These are phyloP conservation scores for Nicotiana tomentosiformis DNA, from an alignment of 257 asterid species.

Conservation along the genomic window DNA sequence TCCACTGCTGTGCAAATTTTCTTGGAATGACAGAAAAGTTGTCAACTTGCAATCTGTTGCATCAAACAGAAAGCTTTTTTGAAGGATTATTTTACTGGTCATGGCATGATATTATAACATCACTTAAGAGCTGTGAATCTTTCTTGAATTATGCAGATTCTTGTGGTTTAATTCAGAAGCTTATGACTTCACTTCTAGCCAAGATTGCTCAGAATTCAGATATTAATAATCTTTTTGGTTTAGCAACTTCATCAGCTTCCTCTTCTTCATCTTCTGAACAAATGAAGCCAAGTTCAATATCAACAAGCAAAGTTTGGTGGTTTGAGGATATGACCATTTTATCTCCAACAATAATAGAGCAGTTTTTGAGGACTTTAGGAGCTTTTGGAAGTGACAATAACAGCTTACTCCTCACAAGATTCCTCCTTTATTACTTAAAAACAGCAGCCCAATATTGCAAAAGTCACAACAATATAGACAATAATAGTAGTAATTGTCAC, in stretches of 20 bases:
- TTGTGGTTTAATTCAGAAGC: slow-evolving; percentile 43
- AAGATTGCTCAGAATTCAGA: slow-evolving; percentile 62
- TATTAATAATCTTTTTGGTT: slow-evolving; percentile 22
- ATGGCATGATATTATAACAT: slow-evolving; percentile 46
- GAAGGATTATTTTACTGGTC: slow-evolving; percentile 62
- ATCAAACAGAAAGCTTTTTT: slow-evolving; percentile 47
- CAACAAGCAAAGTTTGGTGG: slow-evolving; percentile 53
- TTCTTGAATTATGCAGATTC: slow-evolving; percentile 48
- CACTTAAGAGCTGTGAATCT: slow-evolving; percentile 51
- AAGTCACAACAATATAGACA: background rate
- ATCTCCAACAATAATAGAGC: slow-evolving; percentile 41
- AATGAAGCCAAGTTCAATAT: slow-evolving; percentile 10
- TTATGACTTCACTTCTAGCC: slow-evolving; percentile 38
- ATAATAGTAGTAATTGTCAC: background rate
- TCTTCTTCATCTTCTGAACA: slow-evolving; percentile 49
- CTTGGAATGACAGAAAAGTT: slow-evolving; percentile 58
- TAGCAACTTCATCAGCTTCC: slow-evolving; percentile 35
- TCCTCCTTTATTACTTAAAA: slow-evolving; percentile 64
- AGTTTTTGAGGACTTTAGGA: slow-evolving; percentile 34
- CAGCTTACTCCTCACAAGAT: slow-evolving; percentile 55
- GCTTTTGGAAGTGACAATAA: slow-evolving; percentile 41
- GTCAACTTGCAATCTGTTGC: slow-evolving; percentile 39
- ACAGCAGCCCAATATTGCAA: slow-evolving; percentile 24
- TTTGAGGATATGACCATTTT: slow-evolving; percentile 54
- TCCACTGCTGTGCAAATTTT: slow-evolving; percentile 55